Percentiles rank a stretch among this genome's conserved stretches.
Evolutionary conservation across 1,284 basidiomycete genomes (phyloP).

Genomic region (Cryptococcus hybrid): DNA sequence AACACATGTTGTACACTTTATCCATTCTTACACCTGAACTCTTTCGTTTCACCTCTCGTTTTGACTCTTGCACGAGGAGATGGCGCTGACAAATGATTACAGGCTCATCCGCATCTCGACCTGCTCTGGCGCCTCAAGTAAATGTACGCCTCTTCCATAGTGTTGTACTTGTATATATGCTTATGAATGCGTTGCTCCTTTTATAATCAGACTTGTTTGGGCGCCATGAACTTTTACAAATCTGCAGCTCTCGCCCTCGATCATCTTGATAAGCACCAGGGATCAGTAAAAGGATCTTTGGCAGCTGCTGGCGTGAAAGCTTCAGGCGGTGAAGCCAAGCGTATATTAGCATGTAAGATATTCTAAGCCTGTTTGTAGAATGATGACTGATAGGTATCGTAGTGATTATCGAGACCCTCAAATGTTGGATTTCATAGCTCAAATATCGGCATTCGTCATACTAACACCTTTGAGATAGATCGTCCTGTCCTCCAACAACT

Average conservation of each 20-base stretch:
- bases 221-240: slow-evolving; percentile 88
- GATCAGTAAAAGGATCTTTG: slow-evolving; percentile 62
- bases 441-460: background rate
- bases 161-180: slow-evolving; percentile 4
- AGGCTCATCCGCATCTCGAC: too few species aligned
- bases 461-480: slow-evolving; percentile 50
- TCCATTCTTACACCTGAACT: slow-evolving; percentile 30
- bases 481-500: slow-evolving; percentile 54
- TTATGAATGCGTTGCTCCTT: slow-evolving; percentile 4
- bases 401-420: slow-evolving; percentile 84
- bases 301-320: slow-evolving; percentile 57
- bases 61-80: background rate
- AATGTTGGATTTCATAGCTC: slow-evolving; percentile 61
- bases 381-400: slow-evolving; percentile 48
- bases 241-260: slow-evolving; percentile 78
- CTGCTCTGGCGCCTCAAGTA: too few species aligned
- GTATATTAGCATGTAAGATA: slow-evolving; percentile 51
- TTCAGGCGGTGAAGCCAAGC: slow-evolving; percentile 66
- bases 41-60: background rate
- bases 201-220: background rate
- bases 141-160: slow-evolving; percentile 1
- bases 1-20: slow-evolving; percentile 29
- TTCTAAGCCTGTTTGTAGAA: slow-evolving; percentile 1
- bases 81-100: background rate
- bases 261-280: slow-evolving; percentile 77